Evolutionary conservation across 2,329 filamentous ascomycete species (phyloP).

Genomic region (Pseudogymnoascus sp.): DNA sequence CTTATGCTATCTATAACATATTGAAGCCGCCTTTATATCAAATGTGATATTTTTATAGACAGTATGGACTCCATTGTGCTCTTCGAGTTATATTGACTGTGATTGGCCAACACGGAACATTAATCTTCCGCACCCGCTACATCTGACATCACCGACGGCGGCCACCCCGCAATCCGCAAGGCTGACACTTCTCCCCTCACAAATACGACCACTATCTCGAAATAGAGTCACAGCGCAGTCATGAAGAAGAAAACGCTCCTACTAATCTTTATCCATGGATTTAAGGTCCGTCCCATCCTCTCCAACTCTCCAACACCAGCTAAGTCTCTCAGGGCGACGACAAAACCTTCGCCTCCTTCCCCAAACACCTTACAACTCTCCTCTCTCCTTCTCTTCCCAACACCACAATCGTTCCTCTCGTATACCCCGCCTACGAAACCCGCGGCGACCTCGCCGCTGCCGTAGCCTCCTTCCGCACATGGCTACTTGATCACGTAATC

Average conservation of each 20-base stretch:
- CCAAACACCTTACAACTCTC: conserved; percentile 58
- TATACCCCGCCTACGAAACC: conserved; percentile 81
- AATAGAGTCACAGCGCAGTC: conserved; percentile 7
- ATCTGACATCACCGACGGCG: background rate
- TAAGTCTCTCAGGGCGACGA: conserved; percentile 53
- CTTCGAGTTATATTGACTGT: background rate
- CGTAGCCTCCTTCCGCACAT: conserved; percentile 66
- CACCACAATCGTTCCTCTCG: conserved; percentile 55
- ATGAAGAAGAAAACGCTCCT: conserved; percentile 71
- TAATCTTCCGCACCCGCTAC: background rate
- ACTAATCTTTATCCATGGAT: conserved; percentile 79
- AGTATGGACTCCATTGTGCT: background rate
- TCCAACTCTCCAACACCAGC: background rate
- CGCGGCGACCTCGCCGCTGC: conserved; percentile 64
- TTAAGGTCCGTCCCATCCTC: conserved; percentile 51
- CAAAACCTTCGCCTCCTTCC: conserved; percentile 68
- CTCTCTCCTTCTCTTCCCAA: conserved; percentile 59
- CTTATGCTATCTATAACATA: background rate
- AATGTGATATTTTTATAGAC: background rate
- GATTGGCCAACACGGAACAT: background rate
- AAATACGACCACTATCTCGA: background rate
- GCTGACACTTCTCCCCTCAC: background rate
- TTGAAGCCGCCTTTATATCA: background rate
- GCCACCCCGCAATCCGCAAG: background rate
- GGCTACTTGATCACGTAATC: conserved; percentile 86